phyloP scores from a whole-genome alignment of 2,329 filamentous ascomycete genomes.

The Chaetomiaceae sp. region DNA sequence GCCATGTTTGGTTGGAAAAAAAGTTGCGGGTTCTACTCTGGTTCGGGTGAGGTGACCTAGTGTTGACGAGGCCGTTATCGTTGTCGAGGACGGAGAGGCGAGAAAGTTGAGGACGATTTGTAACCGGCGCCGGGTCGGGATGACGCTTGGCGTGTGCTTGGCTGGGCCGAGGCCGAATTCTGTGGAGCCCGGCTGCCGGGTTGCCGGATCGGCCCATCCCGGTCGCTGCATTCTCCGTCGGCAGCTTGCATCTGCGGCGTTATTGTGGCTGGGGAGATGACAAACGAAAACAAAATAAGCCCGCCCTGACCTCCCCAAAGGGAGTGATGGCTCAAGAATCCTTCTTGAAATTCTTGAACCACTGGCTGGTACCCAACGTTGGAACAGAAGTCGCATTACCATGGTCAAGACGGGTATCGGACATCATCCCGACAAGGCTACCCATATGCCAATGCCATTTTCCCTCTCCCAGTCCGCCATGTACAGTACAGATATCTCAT shows the following conservation, averaged over 20 bases:
- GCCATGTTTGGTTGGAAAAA: constrained; percentile 5
- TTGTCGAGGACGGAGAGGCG: not conserved
- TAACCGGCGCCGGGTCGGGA: constrained; percentile 6
- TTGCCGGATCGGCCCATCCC: not conserved
- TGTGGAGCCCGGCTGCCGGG: constrained; percentile 6
- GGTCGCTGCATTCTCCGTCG: not conserved
- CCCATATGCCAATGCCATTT: not conserved
- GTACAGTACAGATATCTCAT: constrained; percentile 16
- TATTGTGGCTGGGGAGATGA: no score
- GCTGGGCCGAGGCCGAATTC: constrained; percentile 20
- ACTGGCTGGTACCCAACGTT: no score
- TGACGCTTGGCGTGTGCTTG: constrained; percentile 8
- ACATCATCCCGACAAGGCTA: not conserved
- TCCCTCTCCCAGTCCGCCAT: not conserved
- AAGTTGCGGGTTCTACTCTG: no score
- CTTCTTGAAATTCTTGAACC: no score
- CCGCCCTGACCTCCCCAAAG: no score
- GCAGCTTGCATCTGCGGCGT: no score
- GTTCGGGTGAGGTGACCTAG: no score
- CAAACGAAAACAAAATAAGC: no score
- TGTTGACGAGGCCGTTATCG: no score
- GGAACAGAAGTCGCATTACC: not conserved
- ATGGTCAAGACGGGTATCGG: not conserved
- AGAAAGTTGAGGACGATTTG: constrained; percentile 2
- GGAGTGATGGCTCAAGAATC: no score